phyloP scores from a whole-genome alignment of 2,329 filamentous ascomycete species.

The Dactylonectria macrodidyma region DNA sequence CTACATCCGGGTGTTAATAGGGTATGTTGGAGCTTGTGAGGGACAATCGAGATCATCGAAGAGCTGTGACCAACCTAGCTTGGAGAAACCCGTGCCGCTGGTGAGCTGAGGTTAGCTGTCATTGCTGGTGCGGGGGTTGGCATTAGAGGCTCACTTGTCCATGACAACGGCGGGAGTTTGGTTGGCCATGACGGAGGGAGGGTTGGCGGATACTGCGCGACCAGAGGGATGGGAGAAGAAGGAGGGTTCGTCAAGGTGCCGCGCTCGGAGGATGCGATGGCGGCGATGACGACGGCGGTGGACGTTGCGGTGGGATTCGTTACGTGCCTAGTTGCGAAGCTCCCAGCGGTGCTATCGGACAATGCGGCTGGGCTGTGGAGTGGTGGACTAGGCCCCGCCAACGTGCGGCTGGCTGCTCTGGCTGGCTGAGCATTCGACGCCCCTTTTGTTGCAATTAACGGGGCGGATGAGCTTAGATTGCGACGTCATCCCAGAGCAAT shows the following conservation, averaged over 20 bases:
- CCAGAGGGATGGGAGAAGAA: conserved; percentile 25
- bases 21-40: conserved; percentile 17
- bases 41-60: conserved; percentile 23
- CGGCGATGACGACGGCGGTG: conserved; percentile 39
- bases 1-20: conserved; percentile 63
- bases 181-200: conserved; percentile 80
- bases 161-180: conserved; percentile 99
- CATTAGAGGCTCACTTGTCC: conserved; percentile 90
- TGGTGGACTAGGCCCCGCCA: conserved; percentile 40
- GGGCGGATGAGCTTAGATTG: conserved; percentile 1
- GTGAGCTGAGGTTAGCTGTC: conserved; percentile 53
- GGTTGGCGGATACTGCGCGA: conserved; percentile 45
- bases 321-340: conserved; percentile 48
- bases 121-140: conserved; percentile 48
- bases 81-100: conserved; percentile 99
- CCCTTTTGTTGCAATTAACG: conserved; percentile 33
- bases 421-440: conserved; percentile 8
- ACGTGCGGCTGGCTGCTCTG: conserved; percentile 26
- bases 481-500: conserved; percentile 23
- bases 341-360: conserved; percentile 38
- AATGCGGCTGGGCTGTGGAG: conserved; percentile 46
- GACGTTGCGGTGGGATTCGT: conserved; percentile 46
- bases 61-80: conserved; percentile 81
- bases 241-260: conserved; percentile 31
- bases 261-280: conserved; percentile 39